Percentiles rank a stretch among this genome's conserved stretches.
phyloP scores from a whole-genome alignment of 768 basidiomycete genomes.

The Russula abietina region DNA sequence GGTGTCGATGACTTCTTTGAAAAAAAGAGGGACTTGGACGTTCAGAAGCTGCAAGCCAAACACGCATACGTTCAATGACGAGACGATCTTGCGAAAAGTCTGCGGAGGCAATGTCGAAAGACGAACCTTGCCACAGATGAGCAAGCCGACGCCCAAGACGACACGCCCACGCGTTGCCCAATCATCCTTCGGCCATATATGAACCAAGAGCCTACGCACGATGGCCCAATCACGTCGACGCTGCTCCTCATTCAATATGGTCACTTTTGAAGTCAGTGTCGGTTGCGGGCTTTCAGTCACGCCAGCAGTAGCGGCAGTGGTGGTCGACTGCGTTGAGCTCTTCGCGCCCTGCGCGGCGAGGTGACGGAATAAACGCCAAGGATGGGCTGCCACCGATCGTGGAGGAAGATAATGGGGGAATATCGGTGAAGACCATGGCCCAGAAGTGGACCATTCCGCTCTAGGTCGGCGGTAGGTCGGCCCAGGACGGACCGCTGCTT shows the following conservation, averaged over 20 bases:
- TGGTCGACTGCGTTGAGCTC: not conserved
- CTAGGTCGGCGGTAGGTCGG: not conserved
- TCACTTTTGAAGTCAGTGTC: not conserved
- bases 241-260: slow-evolving; percentile 38
- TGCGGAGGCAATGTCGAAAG: not conserved
- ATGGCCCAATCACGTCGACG: slow-evolving; percentile 82
- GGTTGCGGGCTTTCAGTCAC: not conserved
- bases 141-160: slow-evolving; percentile 68
- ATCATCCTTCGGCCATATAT: slow-evolving; percentile 90
- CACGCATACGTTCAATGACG: not conserved
- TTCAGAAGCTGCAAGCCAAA: slow-evolving; percentile 64
- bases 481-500: slow-evolving; percentile 1
- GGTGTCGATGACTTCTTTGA: slow-evolving; percentile 86
- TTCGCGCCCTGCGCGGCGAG: slow-evolving; percentile 8
- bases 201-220: slow-evolving; percentile 70
- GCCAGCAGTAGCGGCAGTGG: not conserved
- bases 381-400: not conserved
- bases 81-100: not conserved
- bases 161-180: slow-evolving; percentile 80
- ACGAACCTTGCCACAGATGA: slow-evolving; percentile 80
- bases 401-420: not conserved
- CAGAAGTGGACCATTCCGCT: not conserved
- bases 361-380: not conserved
- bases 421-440: too few species aligned
- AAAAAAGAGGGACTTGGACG: slow-evolving; percentile 98